These are phyloP conservation scores for Helenozyma baotianmanensis DNA, from an alignment of 805 yeast genomes.

Conservation along the genomic window DNA sequence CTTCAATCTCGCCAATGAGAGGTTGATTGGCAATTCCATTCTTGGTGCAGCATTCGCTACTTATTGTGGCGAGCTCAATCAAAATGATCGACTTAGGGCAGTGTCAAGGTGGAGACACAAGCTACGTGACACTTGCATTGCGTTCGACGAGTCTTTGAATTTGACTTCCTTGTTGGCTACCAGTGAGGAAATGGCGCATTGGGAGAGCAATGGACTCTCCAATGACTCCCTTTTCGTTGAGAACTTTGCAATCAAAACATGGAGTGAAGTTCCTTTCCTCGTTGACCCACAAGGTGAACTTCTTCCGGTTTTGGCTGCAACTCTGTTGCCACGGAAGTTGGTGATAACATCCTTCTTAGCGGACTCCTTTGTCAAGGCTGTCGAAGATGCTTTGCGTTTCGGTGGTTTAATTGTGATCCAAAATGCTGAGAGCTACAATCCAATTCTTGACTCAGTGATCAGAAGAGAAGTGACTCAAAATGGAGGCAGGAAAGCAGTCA, in stretches of 20 bases:
- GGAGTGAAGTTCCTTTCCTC: conserved; percentile 46
- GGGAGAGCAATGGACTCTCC: conserved; percentile 53
- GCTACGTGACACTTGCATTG: conserved; percentile 33
- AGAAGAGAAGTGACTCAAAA: conserved; percentile 54
- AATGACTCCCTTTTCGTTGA: conserved; percentile 60
- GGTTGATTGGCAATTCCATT: conserved; percentile 61
- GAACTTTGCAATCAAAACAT: conserved; percentile 52
- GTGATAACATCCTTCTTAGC: conserved; percentile 68
- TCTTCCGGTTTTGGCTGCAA: conserved; percentile 34
- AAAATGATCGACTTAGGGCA: conserved; percentile 37
- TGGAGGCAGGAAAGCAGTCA: conserved; percentile 67
- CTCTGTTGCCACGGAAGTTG: conserved; percentile 31
- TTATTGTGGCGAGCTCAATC: conserved; percentile 59
- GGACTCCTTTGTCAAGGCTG: conserved; percentile 55
- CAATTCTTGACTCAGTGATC: conserved; percentile 60
- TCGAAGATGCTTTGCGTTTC: conserved; percentile 80
- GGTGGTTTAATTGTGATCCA: conserved; percentile 71
- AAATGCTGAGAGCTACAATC: conserved; percentile 81
- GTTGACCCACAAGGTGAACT: conserved; percentile 59
- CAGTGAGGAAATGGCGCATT: conserved; percentile 37
- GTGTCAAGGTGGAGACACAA: conserved; percentile 31
- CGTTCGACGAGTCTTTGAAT: conserved; percentile 31
- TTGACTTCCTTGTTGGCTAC: conserved; percentile 36
- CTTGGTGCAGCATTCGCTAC: conserved; percentile 57
- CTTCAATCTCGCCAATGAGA: conserved; percentile 43